phyloP scores from a whole-genome alignment of 768 basidiomycete species.

The Pholiota microspora region DNA sequence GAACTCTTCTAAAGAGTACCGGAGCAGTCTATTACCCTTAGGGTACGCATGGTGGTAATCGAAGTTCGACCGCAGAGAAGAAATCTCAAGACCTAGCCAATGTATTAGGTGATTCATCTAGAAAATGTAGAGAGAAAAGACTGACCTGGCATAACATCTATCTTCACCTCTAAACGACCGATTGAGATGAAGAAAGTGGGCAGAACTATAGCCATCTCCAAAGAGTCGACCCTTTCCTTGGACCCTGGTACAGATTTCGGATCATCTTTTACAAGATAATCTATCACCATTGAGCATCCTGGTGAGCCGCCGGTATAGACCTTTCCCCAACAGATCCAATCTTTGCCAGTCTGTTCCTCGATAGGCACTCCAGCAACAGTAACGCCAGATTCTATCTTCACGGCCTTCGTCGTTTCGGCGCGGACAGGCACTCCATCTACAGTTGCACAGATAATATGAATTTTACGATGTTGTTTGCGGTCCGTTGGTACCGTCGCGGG shows the following conservation, averaged over 20 bases:
- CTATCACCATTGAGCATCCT: conserved; percentile 53
- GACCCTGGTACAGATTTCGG: conserved; percentile 26
- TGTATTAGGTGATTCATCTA: neutral
- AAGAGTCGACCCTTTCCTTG: conserved; percentile 25
- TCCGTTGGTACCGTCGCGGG: conserved; percentile 16
- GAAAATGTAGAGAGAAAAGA: conserved; percentile 11
- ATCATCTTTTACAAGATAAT: conserved; percentile 55
- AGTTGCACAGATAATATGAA: conserved; percentile 58
- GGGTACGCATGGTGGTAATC: conserved; percentile 41
- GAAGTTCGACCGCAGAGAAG: conserved; percentile 53
- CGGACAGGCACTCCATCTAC: conserved; percentile 65
- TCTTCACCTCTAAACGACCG: conserved; percentile 59
- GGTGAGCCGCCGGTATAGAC: conserved; percentile 51
- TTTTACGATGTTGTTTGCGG: conserved; percentile 33
- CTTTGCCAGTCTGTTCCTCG: conserved; percentile 52
- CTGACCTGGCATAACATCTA: conserved; percentile 56
- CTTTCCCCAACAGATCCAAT: conserved; percentile 67
- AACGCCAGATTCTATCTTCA: conserved; percentile 32
- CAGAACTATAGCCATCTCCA: conserved; percentile 44
- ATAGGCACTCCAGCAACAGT: conserved; percentile 40
- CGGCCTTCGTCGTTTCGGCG: conserved; percentile 48
- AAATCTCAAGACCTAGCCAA: conserved; percentile 39
- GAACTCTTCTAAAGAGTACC: conserved; percentile 54
- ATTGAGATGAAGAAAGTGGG: conserved; percentile 76
- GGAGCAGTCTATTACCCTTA: conserved; percentile 48